phyloP scores from a whole-genome alignment of 2,329 filamentous ascomycete genomes.

The Fonsecaea erecta region DNA sequence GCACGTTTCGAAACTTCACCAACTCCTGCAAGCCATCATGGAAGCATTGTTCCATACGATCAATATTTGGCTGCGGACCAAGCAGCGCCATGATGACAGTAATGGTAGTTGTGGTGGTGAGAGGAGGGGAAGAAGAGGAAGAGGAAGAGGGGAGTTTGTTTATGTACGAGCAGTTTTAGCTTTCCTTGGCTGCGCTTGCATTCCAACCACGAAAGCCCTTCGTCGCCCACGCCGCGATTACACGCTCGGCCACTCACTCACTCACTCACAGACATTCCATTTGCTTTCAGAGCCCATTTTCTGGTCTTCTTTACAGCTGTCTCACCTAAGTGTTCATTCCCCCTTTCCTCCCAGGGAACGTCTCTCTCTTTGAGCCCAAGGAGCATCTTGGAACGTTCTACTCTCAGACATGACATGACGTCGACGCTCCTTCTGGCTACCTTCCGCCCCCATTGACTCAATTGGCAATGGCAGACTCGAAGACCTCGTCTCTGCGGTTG shows the following conservation, averaged over 20 bases:
- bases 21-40: too few relatives aligned
- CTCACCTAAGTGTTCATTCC: neutral
- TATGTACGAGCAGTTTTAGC: too few relatives aligned
- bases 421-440: neutral
- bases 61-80: too few relatives aligned
- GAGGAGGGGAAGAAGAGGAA: too few relatives aligned
- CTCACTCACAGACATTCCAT: constrained; percentile 16
- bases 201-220: neutral
- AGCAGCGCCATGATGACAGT: too few relatives aligned
- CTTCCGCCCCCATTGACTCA: neutral
- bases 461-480: constrained; percentile 16
- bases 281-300: constrained; percentile 1
- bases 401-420: constrained; percentile 9
- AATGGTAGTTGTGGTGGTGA: too few relatives aligned
- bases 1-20: too few relatives aligned
- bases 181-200: neutral
- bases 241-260: neutral
- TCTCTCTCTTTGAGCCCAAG: neutral
- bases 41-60: too few relatives aligned
- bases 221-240: neutral
- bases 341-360: neutral
- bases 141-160: too few relatives aligned
- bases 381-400: neutral
- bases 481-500: constrained; percentile 12
- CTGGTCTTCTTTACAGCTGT: neutral